Evolutionary conservation across 2,329 filamentous ascomycete genomes (phyloP), one percentile per base, ranked within the genome.

Genomic region (Alternaria sp.): DNA sequence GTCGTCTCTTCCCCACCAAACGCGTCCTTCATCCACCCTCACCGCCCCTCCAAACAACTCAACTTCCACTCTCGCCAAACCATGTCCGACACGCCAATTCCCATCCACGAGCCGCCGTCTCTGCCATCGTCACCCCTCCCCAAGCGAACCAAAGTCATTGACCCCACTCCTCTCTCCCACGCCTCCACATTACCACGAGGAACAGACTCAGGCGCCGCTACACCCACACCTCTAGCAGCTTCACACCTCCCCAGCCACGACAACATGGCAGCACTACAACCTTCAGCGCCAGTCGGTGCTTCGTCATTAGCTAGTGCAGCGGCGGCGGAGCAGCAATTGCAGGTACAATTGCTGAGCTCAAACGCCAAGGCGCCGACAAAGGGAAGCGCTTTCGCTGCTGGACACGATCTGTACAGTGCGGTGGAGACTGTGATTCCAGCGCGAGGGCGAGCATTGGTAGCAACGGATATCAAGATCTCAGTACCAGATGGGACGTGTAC

Each of bases 381-480:
- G 59, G 96, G 96, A 70, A 96, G 92, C 70, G 91, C 90, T 56
- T 94, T 92, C 76, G 93, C 96, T 1, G 96, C 96, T 1, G 96
- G 96, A 37, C 98, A 98, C 83, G 96, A 99, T 81, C 78, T 99
- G 62, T 98, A 97, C 82, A 91, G 85, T 55, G 88, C 93, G 3
- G 88, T 88, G 75, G 88, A 91, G 41, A 90, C 90, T 5, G 87
- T 87, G 3, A 90, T 99, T 60, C 94, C 94, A 0, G 89, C 92
- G 2, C 87, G 92, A 64, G 94, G 94, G 70, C 94, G 97, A 82
- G 93, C 85, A 0, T 83, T 97, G 28, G 94, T 98, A 41, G 92
- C 94, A 73, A 98, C 96, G 1, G 95, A 96, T 74, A 91, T 99
- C 67, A 89, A 90, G 72, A 95, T 99, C 83, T 92, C 94, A 25